phyloP scores from a whole-genome alignment of 306 rosid species.

The Acacia confusa region DNA sequence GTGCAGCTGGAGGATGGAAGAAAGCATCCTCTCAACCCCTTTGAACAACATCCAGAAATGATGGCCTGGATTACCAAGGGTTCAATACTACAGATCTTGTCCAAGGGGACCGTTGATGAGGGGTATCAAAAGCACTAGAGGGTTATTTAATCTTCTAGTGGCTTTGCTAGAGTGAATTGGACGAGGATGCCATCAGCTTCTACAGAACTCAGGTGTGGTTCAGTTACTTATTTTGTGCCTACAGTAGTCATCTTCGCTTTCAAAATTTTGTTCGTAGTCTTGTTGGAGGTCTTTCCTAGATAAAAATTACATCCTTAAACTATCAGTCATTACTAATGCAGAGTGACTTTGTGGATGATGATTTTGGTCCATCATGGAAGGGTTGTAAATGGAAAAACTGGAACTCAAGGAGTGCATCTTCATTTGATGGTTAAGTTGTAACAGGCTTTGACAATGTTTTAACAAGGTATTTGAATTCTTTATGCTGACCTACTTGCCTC shows the following conservation, averaged over 20 bases:
- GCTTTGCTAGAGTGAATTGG: conserved; percentile 27
- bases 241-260: neutral
- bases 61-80: conserved; percentile 93
- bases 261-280: neutral
- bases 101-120: conserved; percentile 59
- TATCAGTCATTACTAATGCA: too few species aligned
- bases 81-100: conserved; percentile 64
- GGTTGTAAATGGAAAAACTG: conserved; percentile 22
- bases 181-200: conserved; percentile 29
- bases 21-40: conserved; percentile 62
- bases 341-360: conserved; percentile 28
- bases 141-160: conserved; percentile 27
- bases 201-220: conserved; percentile 43
- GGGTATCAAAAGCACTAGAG: conserved; percentile 49
- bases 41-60: conserved; percentile 76
- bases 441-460: conserved; percentile 26
- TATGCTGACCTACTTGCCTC: conserved; percentile 22
- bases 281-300: too few species aligned
- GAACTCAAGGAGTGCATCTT: conserved; percentile 9
- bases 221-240: neutral
- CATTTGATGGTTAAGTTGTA: conserved; percentile 39
- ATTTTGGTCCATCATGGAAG: conserved; percentile 32
- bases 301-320: too few species aligned
- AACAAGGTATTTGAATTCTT: conserved; percentile 18
- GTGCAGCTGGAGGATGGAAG: conserved; percentile 74